Evolutionary conservation across 1,139 yeast species (phyloP), one percentile per base, ranked within the genome.

Genomic region (Yamadazyma siamensis): DNA sequence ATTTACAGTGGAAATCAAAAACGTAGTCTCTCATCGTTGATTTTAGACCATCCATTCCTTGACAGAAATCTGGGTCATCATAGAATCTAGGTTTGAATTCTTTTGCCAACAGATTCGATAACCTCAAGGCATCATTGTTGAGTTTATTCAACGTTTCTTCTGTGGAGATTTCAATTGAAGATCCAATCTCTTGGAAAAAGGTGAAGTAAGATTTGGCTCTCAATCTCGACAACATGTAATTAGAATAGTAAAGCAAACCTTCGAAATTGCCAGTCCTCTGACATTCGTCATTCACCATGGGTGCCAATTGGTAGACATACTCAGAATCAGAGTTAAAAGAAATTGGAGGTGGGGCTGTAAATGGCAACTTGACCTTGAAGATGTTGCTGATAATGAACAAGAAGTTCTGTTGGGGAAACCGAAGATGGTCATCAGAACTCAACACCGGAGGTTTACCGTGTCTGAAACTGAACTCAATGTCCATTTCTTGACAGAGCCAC

Each of bases 401-500:
- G 17, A 41, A 23, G 23, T 40, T 39, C 4, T 32, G 34, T 8
- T 23, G 31, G 3, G 39, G 21, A 9, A 32, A 24, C 7, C 33
- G 19, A 4, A 26, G 19, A 14, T 64, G 65, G 52, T 79, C 85
- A 11, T 45, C 44, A 24, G 61, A 67, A 41, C 66, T 61, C 14
- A 80, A 61, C 9, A 70, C 45, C 0, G 86, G 82, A 1, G 86
- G 76, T 36, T 75, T 71, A 3, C 89, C 88, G 21, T 65, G 52
- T 39, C 76, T 68, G 44, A 75, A 58, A 33, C 82, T 71, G 15
- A 65, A 47, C 26, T 74, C 80, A 38, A 71, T 66, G 46, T 83
- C 89, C 32, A 65, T 49, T 21, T 56, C 49, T 38, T 72, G 75
- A 33, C 81, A 68, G 15, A 57, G 32, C 74, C 79, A 71, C 78